Base-by-base conservation (phyloP, 331 rosid genomes). In the Malus hybrid region DNA sequence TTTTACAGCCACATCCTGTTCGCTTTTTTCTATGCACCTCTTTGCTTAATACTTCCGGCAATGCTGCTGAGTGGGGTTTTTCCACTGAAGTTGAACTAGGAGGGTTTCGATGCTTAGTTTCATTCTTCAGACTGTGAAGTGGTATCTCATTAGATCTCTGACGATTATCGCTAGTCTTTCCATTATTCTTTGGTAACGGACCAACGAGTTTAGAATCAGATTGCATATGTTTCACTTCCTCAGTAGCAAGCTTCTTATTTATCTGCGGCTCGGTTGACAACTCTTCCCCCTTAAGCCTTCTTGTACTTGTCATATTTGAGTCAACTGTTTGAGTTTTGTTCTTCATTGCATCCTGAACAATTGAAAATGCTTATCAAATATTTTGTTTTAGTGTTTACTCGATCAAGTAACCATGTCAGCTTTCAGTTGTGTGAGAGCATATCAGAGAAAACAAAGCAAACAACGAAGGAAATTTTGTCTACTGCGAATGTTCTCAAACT, bases 1-100 rank as follows among this genome's bases (percentile, higher is more conserved):
- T 85, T 81, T 75, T 90, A 69, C 91, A 88, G 48, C 86, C 80
- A 68, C 48, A 85, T 70, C 75, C 79, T 84, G 80, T 83, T 77
- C 63, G 78, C 48, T 70, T 83, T 75, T 80, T 87, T 32, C 75
- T 69, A 81, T 65, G 80, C 59, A 63, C 83, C 88, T 83, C 77
- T 73, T 76, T 62, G 52, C 72, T 48, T 27, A 76, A 69, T 57
- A 64, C 57, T 64, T 70, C 76, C 66, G 54, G 64, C 64, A 75
- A 20, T 55, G 84, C 67, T 55, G 61, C 76, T 15, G 71, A 56
- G 64, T 73, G 65, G 29, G 85, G 68, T 56, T 36, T 61, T 10
- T 74, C 75, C 61, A 33, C 81, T 54, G 76, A 60, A 54, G 50
- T n/a, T 71, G 69, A 59, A 54, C 69, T 56, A 65, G 80, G 77